phyloP scores from a whole-genome alignment of 148 eudicot species.

The Persicaria maculosa region DNA sequence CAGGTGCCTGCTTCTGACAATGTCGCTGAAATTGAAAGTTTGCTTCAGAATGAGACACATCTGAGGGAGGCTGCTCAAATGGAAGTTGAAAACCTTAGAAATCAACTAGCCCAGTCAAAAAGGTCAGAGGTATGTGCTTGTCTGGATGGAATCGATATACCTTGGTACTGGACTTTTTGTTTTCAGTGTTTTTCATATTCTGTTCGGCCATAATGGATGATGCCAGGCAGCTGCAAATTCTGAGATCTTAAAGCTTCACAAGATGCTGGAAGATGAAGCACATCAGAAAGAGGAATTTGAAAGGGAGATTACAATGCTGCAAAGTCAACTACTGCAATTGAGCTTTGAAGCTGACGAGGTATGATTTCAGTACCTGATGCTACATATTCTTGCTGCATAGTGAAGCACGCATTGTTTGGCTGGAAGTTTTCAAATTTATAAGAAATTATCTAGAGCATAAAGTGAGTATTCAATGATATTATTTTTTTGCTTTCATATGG shows the following conservation, averaged over 20 bases:
- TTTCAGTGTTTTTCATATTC: slow-evolving; percentile 9
- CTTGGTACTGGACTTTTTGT: slow-evolving; percentile 9
- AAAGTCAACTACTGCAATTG: slow-evolving; percentile 65
- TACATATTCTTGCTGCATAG: neutral
- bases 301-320: slow-evolving; percentile 65
- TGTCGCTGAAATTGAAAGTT: slow-evolving; percentile 42
- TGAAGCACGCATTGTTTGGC: neutral
- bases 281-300: slow-evolving; percentile 63
- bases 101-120: slow-evolving; percentile 50
- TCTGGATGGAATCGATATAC: slow-evolving; percentile 1
- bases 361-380: neutral
- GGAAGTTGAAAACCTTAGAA: slow-evolving; percentile 50
- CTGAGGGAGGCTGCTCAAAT: slow-evolving; percentile 58
- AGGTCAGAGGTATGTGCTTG: slow-evolving; percentile 53
- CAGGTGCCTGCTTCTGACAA: slow-evolving; percentile 37
- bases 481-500: slow-evolving; percentile 3
- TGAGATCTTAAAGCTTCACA: slow-evolving; percentile 57
- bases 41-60: slow-evolving; percentile 60
- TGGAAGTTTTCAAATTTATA: neutral
- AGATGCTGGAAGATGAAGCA: slow-evolving; percentile 64
- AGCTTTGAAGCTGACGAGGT: slow-evolving; percentile 95
- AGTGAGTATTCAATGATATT: neutral
- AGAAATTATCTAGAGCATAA: neutral
- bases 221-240: slow-evolving; percentile 49
- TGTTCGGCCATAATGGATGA: slow-evolving; percentile 10